phyloP scores from a whole-genome alignment of 306 rosid genomes.

The Corylus avellana region DNA sequence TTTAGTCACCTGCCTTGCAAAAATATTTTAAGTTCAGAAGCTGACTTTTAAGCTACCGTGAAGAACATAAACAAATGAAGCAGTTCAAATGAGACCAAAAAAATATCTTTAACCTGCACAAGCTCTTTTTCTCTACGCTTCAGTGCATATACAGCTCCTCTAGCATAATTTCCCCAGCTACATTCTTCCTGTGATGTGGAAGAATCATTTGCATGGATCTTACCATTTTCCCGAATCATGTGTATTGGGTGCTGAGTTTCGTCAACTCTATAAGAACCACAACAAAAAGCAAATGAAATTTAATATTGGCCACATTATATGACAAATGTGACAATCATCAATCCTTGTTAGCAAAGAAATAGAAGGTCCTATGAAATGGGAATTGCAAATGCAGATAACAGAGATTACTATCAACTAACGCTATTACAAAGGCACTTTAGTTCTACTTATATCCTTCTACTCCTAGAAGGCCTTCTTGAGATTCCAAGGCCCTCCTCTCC shows the following conservation, averaged over 20 bases:
- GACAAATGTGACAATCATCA: conserved; percentile 18
- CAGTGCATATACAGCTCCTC: conserved; percentile 85
- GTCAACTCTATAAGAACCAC: conserved; percentile 55
- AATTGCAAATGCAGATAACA: conserved; percentile 10
- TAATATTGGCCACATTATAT: conserved; percentile 17
- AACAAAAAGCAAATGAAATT: conserved; percentile 18
- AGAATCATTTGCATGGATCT: conserved; percentile 38
- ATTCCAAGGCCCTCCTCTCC: not conserved
- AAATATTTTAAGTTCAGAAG: not conserved
- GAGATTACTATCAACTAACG: conserved; percentile 2
- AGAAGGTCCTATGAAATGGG: conserved; percentile 16
- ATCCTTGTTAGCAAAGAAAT: not conserved
- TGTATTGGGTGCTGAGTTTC: conserved; percentile 50
- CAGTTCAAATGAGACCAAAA: conserved; percentile 12
- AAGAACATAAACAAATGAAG: conserved; percentile 4
- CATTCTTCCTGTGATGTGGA: conserved; percentile 52
- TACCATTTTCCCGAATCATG: conserved; percentile 15
- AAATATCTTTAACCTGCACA: conserved; percentile 57
- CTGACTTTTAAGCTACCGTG: conserved; percentile 11
- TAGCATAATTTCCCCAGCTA: conserved; percentile 91
- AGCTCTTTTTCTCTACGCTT: conserved; percentile 51
- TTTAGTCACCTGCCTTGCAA: not conserved
- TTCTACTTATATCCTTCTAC: not conserved
- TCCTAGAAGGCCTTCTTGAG: not conserved
- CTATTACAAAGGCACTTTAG: not conserved